A percentile compares a stretch with the other conserved stretches of the same genome.
Conservation (phyloP, 106 monocot species). For the Dactylorhiza incarnata region DNA sequence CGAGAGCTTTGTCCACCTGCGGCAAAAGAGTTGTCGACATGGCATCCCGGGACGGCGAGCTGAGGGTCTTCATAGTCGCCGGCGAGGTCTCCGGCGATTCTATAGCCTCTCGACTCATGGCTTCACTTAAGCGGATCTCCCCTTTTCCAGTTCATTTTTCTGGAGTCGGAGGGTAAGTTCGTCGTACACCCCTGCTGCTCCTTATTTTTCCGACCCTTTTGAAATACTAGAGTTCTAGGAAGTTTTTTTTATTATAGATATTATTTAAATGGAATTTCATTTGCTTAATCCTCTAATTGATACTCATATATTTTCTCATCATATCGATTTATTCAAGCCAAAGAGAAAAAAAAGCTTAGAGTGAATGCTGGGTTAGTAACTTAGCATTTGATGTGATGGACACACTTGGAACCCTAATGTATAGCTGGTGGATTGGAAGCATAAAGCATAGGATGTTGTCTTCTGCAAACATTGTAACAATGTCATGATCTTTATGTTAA, state of each 20-base stretch:
- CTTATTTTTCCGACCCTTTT: not conserved
- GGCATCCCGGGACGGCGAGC: conserved; percentile 67
- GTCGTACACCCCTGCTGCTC: not conserved
- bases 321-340: not conserved
- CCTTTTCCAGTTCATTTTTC: conserved; percentile 70
- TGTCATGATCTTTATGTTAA: not conserved
- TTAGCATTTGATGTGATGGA: not conserved
- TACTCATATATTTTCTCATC: not conserved
- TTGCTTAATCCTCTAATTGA: not conserved
- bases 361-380: not conserved
- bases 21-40: conserved; percentile 42
- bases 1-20: not conserved
- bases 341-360: not conserved
- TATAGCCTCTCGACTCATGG: conserved; percentile 76
- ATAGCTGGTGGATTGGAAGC: not conserved
- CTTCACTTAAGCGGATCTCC: conserved; percentile 55
- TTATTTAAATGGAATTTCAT: not conserved
- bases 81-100: conserved; percentile 94
- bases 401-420: not conserved
- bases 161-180: conserved; percentile 85
- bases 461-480: not conserved
- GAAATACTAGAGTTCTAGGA: no score
- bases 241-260: not conserved
- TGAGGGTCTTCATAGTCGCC: conserved; percentile 81
- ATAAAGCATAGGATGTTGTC: not conserved